Evolutionary conservation across 768 basidiomycete genomes (phyloP), one percentile per base, ranked within the genome.

Genomic region (Tulasnella sp.): DNA sequence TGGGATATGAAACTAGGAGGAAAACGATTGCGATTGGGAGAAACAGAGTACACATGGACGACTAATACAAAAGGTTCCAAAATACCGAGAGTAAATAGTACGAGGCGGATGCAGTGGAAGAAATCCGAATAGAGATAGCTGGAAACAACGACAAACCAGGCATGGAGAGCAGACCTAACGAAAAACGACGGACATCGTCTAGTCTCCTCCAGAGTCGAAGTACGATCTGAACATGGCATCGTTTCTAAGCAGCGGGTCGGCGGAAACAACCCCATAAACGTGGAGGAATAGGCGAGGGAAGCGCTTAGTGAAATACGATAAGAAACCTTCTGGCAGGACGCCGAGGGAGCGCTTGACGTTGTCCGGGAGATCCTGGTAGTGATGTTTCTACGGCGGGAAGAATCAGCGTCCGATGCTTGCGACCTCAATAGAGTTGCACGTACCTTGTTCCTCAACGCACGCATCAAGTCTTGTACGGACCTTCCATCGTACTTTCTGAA

Each of bases 311-410:
- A 99, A 99, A 86, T 99, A 99, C 1, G 89, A 87, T 77, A 99
- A 86, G 88, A 94, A 99, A 18, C 97, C 97, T 81, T 93, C 93
- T 0, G 98, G 98, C 89, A 99, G 93, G 18, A 93, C 89, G 4
- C 97, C 97, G 12, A 99, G 88, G 86, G 94, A 92, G 60, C 93
- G 91, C 84, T 95, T 96, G 77, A 96, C 95, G 83, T 93, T 91
- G 82, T 96, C 95, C 1, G 97, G 97, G 14, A 99, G 87, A 86
- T 99, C 98, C 87, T 98, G 97, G 84, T 97, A 98, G 84, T 98
- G 97, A 82, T 98, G 93, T 94, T 96, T 97, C 96, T 96, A 83
- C 31, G 14, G 8, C 79, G 64, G 40, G 31, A 75, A 5, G 46
- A 41, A 16, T 28, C 20, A 60, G 20, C 18, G 12, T 22, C 46